A percentile compares a stretch with the other conserved stretches of the same genome.
Evolutionary conservation across 2,329 filamentous ascomycete species (phyloP).

Genomic region (Hypoxylon rubiginosum): DNA sequence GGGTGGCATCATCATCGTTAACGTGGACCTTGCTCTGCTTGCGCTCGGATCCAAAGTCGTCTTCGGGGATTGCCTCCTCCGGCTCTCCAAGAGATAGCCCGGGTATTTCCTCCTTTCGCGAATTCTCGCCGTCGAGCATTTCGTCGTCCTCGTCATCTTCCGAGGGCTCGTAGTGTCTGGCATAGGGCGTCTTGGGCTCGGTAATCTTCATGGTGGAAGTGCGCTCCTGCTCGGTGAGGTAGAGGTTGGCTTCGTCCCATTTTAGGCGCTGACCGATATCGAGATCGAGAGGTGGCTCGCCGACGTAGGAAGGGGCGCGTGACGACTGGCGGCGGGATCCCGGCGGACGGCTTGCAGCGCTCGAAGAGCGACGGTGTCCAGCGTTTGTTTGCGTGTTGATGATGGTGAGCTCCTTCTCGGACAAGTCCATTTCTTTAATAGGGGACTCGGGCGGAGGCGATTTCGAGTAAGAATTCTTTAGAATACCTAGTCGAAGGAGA

Average conservation of each 20-base stretch:
- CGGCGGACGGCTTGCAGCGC: slow-evolving; percentile 71
- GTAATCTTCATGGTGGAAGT: slow-evolving; percentile 98
- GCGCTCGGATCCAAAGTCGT: slow-evolving; percentile 54
- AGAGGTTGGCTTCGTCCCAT: slow-evolving; percentile 99
- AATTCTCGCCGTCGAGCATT: slow-evolving; percentile 66
- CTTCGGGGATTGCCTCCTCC: slow-evolving; percentile 76
- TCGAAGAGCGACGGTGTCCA: slow-evolving; percentile 87
- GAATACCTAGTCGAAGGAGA: slow-evolving; percentile 74
- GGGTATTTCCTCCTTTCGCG: slow-evolving; percentile 82
- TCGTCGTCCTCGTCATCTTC: slow-evolving; percentile 88
- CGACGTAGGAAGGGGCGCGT: slow-evolving; percentile 60
- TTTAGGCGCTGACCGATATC: slow-evolving; percentile 83
- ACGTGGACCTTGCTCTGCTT: slow-evolving; percentile 81
- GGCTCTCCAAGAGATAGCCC: slow-evolving; percentile 93
- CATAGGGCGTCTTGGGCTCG: slow-evolving; percentile 98
- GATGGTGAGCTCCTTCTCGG: slow-evolving; percentile 89
- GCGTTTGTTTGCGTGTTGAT: slow-evolving; percentile 96
- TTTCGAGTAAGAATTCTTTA: slow-evolving; percentile 86
- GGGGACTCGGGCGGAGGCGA: slow-evolving; percentile 69
- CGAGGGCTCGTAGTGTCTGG: slow-evolving; percentile 87
- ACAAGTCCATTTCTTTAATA: slow-evolving; percentile 65
- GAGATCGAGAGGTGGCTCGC: slow-evolving; percentile 58
- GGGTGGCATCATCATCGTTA: slow-evolving; percentile 67
- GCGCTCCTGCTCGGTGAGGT: slow-evolving; percentile 95
- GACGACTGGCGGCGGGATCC: slow-evolving; percentile 80